A percentile compares a stretch with the other conserved stretches of the same genome.
phyloP scores from a whole-genome alignment of 257 asterid species.

The Euphrasia confusa region DNA sequence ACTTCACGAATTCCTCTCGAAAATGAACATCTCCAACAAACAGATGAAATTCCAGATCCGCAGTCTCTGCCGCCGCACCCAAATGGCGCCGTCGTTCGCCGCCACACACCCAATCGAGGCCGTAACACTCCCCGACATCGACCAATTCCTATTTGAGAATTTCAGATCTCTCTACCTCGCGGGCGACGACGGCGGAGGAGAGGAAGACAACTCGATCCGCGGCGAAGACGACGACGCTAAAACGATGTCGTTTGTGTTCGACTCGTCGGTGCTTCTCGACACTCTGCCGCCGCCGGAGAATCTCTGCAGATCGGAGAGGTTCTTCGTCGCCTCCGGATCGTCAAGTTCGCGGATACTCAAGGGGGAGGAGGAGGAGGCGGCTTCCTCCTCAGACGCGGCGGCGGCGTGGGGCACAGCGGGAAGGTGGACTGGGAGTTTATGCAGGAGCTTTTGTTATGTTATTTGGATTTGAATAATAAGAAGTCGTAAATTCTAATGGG shows the following conservation, averaged over 20 bases:
- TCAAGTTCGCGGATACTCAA: no score
- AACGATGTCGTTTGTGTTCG: constrained; percentile 20
- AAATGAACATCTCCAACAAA: constrained; percentile 34
- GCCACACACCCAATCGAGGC: constrained; percentile 2
- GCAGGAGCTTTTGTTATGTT: constrained; percentile 72
- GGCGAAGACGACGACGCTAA: constrained; percentile 7
- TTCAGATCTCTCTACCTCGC: constrained; percentile 49
- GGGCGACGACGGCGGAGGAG: constrained; percentile 18
- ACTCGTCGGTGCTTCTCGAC: constrained; percentile 32
- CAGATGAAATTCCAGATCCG: constrained; percentile 27
- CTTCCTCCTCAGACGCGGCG: no score
- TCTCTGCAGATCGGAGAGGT: constrained; percentile 34
- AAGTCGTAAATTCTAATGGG: constrained; percentile 38
- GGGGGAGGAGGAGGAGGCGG: no score
- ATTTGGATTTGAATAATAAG: constrained; percentile 59
- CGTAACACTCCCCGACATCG: constrained; percentile 53
- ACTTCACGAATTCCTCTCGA: constrained; percentile 49
- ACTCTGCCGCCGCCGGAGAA: constrained; percentile 35
- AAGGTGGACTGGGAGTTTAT: constrained; percentile 68
- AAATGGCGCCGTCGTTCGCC: constrained; percentile 44
- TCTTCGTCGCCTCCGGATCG: constrained; percentile 43
- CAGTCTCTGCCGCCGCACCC: constrained; percentile 46
- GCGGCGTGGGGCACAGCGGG: constrained; percentile 47
- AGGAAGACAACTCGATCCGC: constrained; percentile 24
- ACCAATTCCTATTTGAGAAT: constrained; percentile 58